Base-by-base conservation (phyloP, 495 filamentous ascomycete genomes). In the Bombardia bombarda region DNA sequence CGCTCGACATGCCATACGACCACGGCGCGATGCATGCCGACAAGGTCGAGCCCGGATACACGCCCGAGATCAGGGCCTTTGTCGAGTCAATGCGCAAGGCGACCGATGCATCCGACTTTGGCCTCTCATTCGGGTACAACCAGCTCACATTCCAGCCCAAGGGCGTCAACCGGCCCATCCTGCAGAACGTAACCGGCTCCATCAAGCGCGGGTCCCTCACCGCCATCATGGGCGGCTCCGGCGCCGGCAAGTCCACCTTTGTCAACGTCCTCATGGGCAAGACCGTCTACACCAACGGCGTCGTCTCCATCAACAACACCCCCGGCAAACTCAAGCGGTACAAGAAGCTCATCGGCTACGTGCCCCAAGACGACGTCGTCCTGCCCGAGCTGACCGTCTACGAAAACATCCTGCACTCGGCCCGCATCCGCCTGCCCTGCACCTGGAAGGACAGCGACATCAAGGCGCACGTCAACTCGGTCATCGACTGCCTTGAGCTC, bases 261-360 rank as follows among this genome's bases (percentile, higher is more conserved):
- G 14, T 33, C 32, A 33, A 33, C 32, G 32, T 16, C 5, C 32
- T 33, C 2, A 75, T 74, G 72, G 73, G 72, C 10, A 72, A 74
- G 48, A 53, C 50, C 0, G 51, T 54, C 17, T 61, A 68, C 31
- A 74, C 68, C 4, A 51, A 57, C 21, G 72, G 72, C 2, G 39
- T 48, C 3, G 65, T 67, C 7, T 66, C 55, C 39, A 63, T 77
- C 47, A 77, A 77, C 46, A 70, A 66, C 7, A 53, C 67, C 19
- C 61, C 66, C 12, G 65, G 69, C 6, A 60, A 65, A 22, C 66
- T 72, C 16, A 61, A 62, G 49, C 55, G 52, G 35, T 75, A 73
- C 42, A 73, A 72, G 55, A 73, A 72, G 42, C 69, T 74, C 39
- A 74, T 77, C 14, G 72, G 73, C 20, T 77, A 75, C 38, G 70